Conservation (phyloP, 805 yeast species). For the Pichia rugopelliculosa region DNA sequence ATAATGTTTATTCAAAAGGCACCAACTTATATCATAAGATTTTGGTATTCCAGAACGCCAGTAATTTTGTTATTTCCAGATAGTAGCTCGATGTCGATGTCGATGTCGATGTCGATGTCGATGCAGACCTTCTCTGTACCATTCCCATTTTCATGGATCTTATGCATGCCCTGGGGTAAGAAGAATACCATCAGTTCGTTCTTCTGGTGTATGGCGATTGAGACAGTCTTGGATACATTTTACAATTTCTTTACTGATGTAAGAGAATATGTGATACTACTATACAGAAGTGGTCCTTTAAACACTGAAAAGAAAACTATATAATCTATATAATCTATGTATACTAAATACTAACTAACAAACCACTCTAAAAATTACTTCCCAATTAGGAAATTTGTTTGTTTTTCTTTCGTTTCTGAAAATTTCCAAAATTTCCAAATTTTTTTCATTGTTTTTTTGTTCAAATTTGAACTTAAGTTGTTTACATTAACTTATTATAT, state of each 20-base stretch:
- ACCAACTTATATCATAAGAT: conserved; percentile 21
- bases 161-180: conserved; percentile 8
- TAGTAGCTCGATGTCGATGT: too few relatives aligned
- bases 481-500: too few relatives aligned
- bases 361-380: too few relatives aligned
- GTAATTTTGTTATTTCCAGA: neutral
- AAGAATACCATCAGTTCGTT: neutral
- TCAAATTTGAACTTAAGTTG: too few relatives aligned
- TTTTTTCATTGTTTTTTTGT: too few relatives aligned
- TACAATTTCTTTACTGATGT: neutral
- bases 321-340: too few relatives aligned
- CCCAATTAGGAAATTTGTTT: too few relatives aligned
- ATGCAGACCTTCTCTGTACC: neutral
- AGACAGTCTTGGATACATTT: neutral
- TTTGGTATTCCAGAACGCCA: conserved; percentile 5
- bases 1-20: conserved; percentile 41
- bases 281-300: too few relatives aligned
- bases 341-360: too few relatives aligned
- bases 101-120: neutral
- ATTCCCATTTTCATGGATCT: neutral
- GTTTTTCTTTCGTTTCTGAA: neutral
- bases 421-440: too few relatives aligned
- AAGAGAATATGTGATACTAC: neutral
- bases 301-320: neutral
- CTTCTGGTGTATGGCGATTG: conserved; percentile 6